Base-by-base conservation (phyloP, 1,139 yeast species). In the Saccharomyces pastorianus region DNA sequence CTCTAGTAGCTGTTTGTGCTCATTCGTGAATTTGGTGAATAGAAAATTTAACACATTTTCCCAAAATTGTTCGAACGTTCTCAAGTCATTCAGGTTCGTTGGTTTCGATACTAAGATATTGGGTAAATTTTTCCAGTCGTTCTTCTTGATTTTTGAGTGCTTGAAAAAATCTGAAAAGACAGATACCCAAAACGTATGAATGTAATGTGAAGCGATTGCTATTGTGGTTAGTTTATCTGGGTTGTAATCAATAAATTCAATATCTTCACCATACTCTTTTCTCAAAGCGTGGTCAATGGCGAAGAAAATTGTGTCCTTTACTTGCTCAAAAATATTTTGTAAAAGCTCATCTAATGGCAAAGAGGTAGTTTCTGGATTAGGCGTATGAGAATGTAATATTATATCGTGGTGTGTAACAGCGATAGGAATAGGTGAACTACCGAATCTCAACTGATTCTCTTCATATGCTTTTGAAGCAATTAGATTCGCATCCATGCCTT, bases 401-500 rank as follows among this genome's bases (percentile, higher is more conserved):
- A 2, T 7, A 17, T 17, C 13, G 44, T 17, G 44, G 6, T 38
- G 6, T 3, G 62, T 17, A 2, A 17, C 20, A 2, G 2, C 20
- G 2, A 17, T 17, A 17, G 20, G 20, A 17, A 2, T 17, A 2
- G 20, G 20, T 17, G 20, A 17, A 17, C 20, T 17, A 2, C 20
- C 63, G 62, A 62, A 67, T 53, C 69, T 58, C 6, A 55, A 48
- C 5, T 68, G 47, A 55, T 71, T 74, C 61, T 84, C 88, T 9
- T 70, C 60, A 42, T 72, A 71, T 0, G 84, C 75, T 17, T 69
- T 80, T 11, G 70, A 64, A 0, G 86, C 84, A 34, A 89, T 85
- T 42, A 79, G 58, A 25, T 73, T 69, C 0, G 90, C 87, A 2
- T 81, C 77, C 86, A 88, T 82, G 0, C 75, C 79, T n/a, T 73